Evolutionary conservation across 2,329 filamentous ascomycete genomes (phyloP), one percentile per base, ranked within the genome.

Genomic region (Arthroderma uncinatum): DNA sequence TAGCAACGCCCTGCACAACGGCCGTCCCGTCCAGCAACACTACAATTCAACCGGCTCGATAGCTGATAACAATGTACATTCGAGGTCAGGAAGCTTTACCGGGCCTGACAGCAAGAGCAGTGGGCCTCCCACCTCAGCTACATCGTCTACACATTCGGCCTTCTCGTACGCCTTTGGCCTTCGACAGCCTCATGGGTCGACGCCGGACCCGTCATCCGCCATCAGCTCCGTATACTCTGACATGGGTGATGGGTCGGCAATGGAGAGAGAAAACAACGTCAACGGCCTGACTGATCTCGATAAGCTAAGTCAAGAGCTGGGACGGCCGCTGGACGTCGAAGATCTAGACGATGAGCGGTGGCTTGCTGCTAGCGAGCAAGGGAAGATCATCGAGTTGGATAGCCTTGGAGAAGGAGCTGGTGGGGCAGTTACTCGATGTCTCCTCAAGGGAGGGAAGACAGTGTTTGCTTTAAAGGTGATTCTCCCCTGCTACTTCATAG

Each of bases 341-440:
- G 92, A 97, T 64, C 75, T 98, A 53, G 92, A 97, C 68, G 91
- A 96, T 66, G 88, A 95, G 61, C 90, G 89, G 19, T 98, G 93
- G 93, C 84, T 87, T 68, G 91, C 94, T 54, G 93, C 92, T 9
- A 95, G 90, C 68, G 82, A 87, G 70, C 89, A 95, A 68, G 87
- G 88, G 63, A 82, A 90, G 65, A 94, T 98, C 61, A 78, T 87
- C 53, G 90, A 98, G 72, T 75, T 95, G 28, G 93, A 92, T 28
- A 90, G 87, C 66, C 75, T 98, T 42, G 93, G 93, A 58, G 93
- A 98, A 71, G 93, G 93, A 64, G 93, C 93, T 52, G 93, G 93
- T 62, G 93, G 93, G 68, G 93, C 93, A 5, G 93, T 98, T 54
- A 98, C 92, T 23, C 84, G 86, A 67, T 95, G 90, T 71, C 86